Evolutionary conservation across 192 early-diverging fungal genomes (phyloP), one percentile per base, ranked within the genome.

Genomic region (Coemansia sp.): DNA sequence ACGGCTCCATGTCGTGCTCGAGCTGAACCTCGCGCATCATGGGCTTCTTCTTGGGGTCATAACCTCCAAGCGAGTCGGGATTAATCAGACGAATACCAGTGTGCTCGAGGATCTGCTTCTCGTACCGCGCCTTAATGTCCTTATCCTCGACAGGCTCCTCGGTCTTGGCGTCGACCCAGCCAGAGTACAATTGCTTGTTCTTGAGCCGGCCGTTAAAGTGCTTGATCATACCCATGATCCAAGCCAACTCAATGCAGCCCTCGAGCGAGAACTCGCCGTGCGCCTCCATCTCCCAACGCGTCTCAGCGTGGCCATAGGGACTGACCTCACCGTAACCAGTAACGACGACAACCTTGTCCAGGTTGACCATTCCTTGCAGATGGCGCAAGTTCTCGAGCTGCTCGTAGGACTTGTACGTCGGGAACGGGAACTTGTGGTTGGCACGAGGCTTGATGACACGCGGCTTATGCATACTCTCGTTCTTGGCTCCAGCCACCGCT

Each of bases 201-300:
- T 63, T 39, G 23, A 67, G 72, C 42, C 23, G 10, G 29, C 74
- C 74, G 89, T 89, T 88, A 84, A 91, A 87, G 75, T 93, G 93
- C 72, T 90, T 92, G 85, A 98, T 93, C 63, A 90, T 90, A 44
- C 94, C 94, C 95, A 96, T 96, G 74, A 98, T 92, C 94, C 96
- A 96, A 6, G 96, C 94, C 90, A 98, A 89, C 85, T 98, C 96
- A 63, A 96, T 92, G 76, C 92, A 94, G 34, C 94, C 79, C 46
- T 81, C 79, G 21, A 76, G 71, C 66, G 79, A 81, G 46, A 81
- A 70, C 71, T 76, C 74, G 72, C 96, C 96, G 57, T 86, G 75
- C 38, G 94, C 88, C 80, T 98, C 96, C 91, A 98, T 95, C 77
- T 98, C 96, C 96, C 96, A 98, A 60, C 96, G 92, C 45, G 95